Base-by-base conservation (phyloP, 345 rosid species). In the Dimocarpus longan region DNA sequence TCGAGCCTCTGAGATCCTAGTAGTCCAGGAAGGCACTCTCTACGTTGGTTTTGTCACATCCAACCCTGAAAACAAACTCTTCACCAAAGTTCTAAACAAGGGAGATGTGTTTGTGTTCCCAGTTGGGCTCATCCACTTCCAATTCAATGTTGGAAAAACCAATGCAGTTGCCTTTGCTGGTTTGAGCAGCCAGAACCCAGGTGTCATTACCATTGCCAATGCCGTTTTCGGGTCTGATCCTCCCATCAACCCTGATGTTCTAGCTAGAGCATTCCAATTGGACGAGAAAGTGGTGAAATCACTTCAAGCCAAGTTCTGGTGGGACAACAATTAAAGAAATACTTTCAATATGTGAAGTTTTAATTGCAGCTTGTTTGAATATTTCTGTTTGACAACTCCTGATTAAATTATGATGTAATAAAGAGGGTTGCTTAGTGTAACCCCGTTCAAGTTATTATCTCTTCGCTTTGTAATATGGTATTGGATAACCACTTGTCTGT, bases 101-200 rank as follows among this genome's bases (percentile, higher is more conserved):
- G 64, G 64, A 6, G 64, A 59, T 21, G 64, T 59, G 10, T 59
- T 59, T 21, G 64, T 59, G 24, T 59, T 59, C 4, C 64, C 64
- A 19, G 6, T 59, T 59, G 64, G 64, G 3, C 64, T 59, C 64
- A 59, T 59, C 15, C 64, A 59, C 64, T 59, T 59, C 64, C 64
- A 59, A 9, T 5, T 59, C 64, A 59, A 59, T 59, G n/a, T 19
- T 2, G 64, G 64, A n/a, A 59, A 59, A 21, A 59, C 64, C 64
- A 59, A 59, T 59, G 64, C 64, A 6, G 64, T 59, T 59, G 64
- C 64, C 24, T 59, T 59, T 59, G 64, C 64, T 21, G 64, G 64
- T 59, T n/a, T 59, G 26, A n/a, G 64, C 64, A 59, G 64, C 64
- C 64, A 59, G 11, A 59, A 59, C 64, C 64, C 26, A 5, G 26